These are phyloP conservation scores for Fusarium praegraminearum DNA, from an alignment of 2,329 filamentous ascomycete species.

Conservation along the genomic window DNA sequence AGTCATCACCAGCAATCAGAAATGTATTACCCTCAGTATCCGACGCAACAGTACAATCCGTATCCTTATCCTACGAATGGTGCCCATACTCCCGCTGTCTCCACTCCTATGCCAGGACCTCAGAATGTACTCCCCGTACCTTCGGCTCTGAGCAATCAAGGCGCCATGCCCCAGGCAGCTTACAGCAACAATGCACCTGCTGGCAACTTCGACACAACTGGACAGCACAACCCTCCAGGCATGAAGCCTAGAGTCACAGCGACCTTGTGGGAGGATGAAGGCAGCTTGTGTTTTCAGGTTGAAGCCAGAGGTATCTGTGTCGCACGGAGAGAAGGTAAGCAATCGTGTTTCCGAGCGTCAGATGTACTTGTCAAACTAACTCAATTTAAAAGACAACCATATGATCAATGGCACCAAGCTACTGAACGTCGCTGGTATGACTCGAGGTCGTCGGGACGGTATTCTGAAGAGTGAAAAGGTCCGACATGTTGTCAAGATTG, in stretches of 20 bases:
- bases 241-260: slow-evolving; percentile 98
- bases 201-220: slow-evolving; percentile 79
- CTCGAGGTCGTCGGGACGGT: slow-evolving; percentile 90
- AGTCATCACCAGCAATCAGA: slow-evolving; percentile 55
- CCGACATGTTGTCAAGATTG: slow-evolving; percentile 97
- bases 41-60: slow-evolving; percentile 70
- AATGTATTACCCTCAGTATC: slow-evolving; percentile 86
- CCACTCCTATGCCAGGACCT: slow-evolving; percentile 72
- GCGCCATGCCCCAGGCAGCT: slow-evolving; percentile 59
- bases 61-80: slow-evolving; percentile 81
- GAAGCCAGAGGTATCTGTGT: slow-evolving; percentile 97
- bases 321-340: slow-evolving; percentile 86
- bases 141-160: slow-evolving; percentile 62
- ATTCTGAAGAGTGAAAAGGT: slow-evolving; percentile 98
- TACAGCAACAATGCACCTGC: slow-evolving; percentile 60
- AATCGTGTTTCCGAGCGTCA: neutral
- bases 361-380: neutral
- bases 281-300: slow-evolving; percentile 96
- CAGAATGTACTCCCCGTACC: slow-evolving; percentile 78
- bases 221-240: slow-evolving; percentile 91
- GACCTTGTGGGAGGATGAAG: slow-evolving; percentile 98
- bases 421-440: slow-evolving; percentile 98
- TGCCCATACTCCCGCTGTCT: slow-evolving; percentile 73
- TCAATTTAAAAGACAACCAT: slow-evolving; percentile 78
- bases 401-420: slow-evolving; percentile 99